A percentile compares a stretch with the other conserved stretches of the same genome.
Conservation (phyloP, 768 basidiomycete species). For the Tephrocybe sp. region DNA sequence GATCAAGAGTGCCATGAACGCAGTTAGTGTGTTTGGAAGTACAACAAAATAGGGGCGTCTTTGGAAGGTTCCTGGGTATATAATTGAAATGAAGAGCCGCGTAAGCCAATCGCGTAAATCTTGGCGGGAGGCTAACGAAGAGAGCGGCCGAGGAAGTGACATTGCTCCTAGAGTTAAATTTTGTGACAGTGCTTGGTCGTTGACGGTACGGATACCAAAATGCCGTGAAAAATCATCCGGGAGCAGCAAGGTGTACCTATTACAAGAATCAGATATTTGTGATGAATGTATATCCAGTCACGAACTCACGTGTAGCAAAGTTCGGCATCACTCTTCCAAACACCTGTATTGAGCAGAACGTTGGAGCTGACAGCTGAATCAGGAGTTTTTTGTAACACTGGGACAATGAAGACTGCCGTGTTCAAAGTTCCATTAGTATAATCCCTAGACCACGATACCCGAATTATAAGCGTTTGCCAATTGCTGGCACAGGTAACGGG, state of each 20-base stretch:
- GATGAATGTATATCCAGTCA: background rate
- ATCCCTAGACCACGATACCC: constrained; percentile 20
- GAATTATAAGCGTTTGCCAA: too few species aligned
- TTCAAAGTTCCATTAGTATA: constrained; percentile 31
- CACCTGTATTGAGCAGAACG: constrained; percentile 24
- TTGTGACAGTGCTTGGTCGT: constrained; percentile 20
- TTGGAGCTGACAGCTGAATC: constrained; percentile 27
- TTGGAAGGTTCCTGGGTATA: constrained; percentile 25
- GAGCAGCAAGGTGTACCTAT: constrained; percentile 29
- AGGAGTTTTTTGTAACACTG: constrained; percentile 22
- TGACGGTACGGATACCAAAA: constrained; percentile 25
- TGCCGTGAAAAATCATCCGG: constrained; percentile 28
- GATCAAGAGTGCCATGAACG: constrained; percentile 31
- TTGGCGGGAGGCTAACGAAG: constrained; percentile 20
- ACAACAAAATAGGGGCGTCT: constrained; percentile 23
- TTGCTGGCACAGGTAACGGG: background rate
- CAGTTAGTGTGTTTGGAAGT: constrained; percentile 33
- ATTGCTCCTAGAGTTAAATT: constrained; percentile 15
- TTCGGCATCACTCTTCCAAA: constrained; percentile 29
- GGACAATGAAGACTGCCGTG: constrained; percentile 25
- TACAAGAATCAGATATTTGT: background rate
- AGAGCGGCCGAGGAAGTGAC: constrained; percentile 20
- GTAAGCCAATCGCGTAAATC: constrained; percentile 33
- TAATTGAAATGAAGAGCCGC: constrained; percentile 29
- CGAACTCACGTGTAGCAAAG: constrained; percentile 28